Base-by-base conservation (phyloP, 2,329 filamentous ascomycete genomes). In the Microdochium nivale region DNA sequence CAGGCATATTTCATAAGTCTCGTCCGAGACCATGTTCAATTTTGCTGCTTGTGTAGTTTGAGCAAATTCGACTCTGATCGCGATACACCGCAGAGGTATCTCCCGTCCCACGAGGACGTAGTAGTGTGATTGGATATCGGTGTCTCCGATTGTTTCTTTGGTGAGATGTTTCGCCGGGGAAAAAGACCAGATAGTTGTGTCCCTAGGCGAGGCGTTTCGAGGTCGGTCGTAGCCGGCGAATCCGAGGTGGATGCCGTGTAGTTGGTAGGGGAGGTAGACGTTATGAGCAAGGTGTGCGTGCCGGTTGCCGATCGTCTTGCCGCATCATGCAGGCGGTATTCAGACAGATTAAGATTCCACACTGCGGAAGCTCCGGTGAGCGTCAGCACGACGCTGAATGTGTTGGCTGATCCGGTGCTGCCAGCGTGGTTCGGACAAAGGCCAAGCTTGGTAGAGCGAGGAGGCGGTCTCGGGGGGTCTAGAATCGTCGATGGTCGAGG, bases 1-100 rank as follows among this genome's bases (percentile, higher is more conserved):
- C 66, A 95, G 82, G 69, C 90, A 96, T 63, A 94, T 81, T 62
- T 96, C 90, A 75, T 95, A 95, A 52, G 92, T 84, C 61, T 91
- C 84, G 76, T 97, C 92, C 62, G 91, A 88, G 56, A 96, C 85
- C 92, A 97, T 96, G 66, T 3, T 44, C 21, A 11, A 19, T 2
- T 44, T 7, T 21, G 40, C 23, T 11, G n/a, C 3, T 19, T 24
- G 19, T 8, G 40, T 19, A 13, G 19, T 11, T 23, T 44, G 11
- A 5, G 11, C 40, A 2, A 19, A 13, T 21, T 44, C 19, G 7
- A 16, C 16, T 11, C 23, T 7, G 16, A 11, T 24, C 9, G 10
- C 19, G 8, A 23, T 11, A 19, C n/a, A 19, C 40, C 5, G 21
- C 40, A 7, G 2, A 19, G 40, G 9, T 11, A 11, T 13, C 40